These are phyloP conservation scores for Globisporangium ultimum DNA, from an alignment of 352 stramenopile genomes.

Conservation along the genomic window DNA sequence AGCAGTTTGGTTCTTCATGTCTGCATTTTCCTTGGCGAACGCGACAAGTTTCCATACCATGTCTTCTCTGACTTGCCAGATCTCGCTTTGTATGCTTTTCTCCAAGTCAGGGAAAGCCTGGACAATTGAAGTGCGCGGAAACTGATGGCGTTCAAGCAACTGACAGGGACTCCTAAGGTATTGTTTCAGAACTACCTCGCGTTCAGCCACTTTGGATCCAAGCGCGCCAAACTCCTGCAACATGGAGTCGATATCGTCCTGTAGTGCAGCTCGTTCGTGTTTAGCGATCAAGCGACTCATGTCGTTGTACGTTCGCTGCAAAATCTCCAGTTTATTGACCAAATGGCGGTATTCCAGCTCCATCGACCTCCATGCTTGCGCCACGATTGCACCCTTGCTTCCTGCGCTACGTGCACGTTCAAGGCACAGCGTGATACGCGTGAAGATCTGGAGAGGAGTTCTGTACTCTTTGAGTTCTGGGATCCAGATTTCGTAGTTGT, in stretches of 20 bases:
- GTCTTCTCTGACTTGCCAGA: constrained; percentile 25
- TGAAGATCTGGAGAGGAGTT: constrained; percentile 33
- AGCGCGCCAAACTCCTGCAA: constrained; percentile 8
- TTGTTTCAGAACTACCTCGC: constrained; percentile 4
- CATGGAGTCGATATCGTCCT: constrained; percentile 12
- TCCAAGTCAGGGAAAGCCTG: constrained; percentile 1
- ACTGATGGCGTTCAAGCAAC: too few species aligned
- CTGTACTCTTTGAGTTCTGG: constrained; percentile 21
- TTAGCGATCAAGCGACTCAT: constrained; percentile 6
- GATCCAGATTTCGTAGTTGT: constrained; percentile 23
- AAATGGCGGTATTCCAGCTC: constrained; percentile 11
- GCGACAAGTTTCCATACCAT: constrained; percentile 22
- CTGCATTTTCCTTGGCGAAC: constrained; percentile 8
- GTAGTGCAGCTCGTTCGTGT: constrained; percentile 12
- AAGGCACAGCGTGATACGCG: constrained; percentile 26
- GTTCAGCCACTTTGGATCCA: background rate
- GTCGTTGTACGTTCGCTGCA: constrained; percentile 11
- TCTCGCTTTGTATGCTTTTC: background rate
- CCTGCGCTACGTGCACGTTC: constrained; percentile 15
- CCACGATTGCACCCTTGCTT: background rate
- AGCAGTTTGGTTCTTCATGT: background rate
- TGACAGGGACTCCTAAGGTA: background rate
- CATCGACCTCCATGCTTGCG: background rate
- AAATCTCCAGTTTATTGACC: constrained; percentile 3
- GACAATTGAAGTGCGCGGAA: background rate